Conservation (phyloP, 2,329 filamentous ascomycete genomes). For the Eutypa lata region DNA sequence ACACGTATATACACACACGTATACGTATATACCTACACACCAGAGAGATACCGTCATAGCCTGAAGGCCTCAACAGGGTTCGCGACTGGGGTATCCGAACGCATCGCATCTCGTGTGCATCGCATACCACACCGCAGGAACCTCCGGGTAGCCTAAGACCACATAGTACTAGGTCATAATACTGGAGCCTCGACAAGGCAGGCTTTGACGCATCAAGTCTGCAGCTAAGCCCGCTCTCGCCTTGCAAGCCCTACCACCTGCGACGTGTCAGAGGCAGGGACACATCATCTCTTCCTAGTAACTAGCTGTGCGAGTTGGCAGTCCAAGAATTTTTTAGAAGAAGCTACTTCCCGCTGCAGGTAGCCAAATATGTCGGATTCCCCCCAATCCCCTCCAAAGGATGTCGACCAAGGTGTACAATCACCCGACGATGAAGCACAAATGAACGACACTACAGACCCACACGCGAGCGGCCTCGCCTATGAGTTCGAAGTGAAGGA, state of each 20-base stretch:
- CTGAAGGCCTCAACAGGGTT: conserved; percentile 41
- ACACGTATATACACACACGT: conserved; percentile 8
- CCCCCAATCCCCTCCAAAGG: conserved; percentile 85
- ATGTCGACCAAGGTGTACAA: conserved; percentile 89
- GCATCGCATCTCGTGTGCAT: neutral
- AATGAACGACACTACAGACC: conserved; percentile 84
- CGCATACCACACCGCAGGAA: conserved; percentile 21
- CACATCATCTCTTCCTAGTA: conserved; percentile 54
- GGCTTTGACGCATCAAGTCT: conserved; percentile 50
- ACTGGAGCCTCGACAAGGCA: conserved; percentile 34
- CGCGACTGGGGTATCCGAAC: conserved; percentile 4
- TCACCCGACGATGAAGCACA: conserved; percentile 91
- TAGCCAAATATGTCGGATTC: conserved; percentile 89
- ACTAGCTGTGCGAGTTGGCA: conserved; percentile 55
- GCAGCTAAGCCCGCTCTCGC: conserved; percentile 49
- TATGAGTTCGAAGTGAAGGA: conserved; percentile 99
- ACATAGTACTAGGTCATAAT: conserved; percentile 22
- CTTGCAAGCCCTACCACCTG: conserved; percentile 54
- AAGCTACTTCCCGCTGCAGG: conserved; percentile 63
- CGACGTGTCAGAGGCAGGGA: conserved; percentile 58
- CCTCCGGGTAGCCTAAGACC: conserved; percentile 17
- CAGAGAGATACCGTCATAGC: conserved; percentile 42
- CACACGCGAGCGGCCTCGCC: conserved; percentile 70
- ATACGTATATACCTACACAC: conserved; percentile 11
- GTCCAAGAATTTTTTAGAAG: conserved; percentile 53